These are phyloP conservation scores for Irpex rosettiformis DNA, from an alignment of 1,284 basidiomycete species.

Conservation along the genomic window DNA sequence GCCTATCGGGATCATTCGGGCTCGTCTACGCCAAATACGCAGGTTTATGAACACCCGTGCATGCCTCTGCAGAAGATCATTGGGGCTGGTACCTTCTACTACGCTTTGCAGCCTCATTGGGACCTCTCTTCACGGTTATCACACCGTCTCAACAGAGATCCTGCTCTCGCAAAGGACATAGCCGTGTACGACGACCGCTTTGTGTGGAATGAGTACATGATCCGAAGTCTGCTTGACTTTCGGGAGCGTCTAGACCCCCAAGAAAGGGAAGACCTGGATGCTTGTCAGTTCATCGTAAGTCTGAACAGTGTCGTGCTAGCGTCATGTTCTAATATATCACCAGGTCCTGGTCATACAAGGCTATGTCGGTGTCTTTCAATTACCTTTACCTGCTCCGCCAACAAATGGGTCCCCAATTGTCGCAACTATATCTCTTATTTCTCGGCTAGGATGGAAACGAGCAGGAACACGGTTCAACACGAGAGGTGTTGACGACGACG, in stretches of 20 bases:
- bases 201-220: slow-evolving; percentile 85
- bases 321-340: neutral
- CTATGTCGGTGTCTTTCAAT: slow-evolving; percentile 73
- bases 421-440: slow-evolving; percentile 77
- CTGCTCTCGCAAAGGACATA: slow-evolving; percentile 47
- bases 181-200: slow-evolving; percentile 78
- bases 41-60: slow-evolving; percentile 86
- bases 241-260: slow-evolving; percentile 66
- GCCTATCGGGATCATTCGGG: slow-evolving; percentile 30
- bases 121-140: slow-evolving; percentile 84
- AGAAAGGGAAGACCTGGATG: slow-evolving; percentile 71
- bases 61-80: slow-evolving; percentile 88
- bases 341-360: slow-evolving; percentile 93
- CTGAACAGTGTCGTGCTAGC: neutral
- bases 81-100: slow-evolving; percentile 92
- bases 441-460: slow-evolving; percentile 89
- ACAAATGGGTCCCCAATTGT: slow-evolving; percentile 63
- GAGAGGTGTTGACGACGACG: slow-evolving; percentile 96
- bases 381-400: slow-evolving; percentile 70
- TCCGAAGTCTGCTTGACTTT: slow-evolving; percentile 78
- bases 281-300: slow-evolving; percentile 78
- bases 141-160: slow-evolving; percentile 56
- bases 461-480: slow-evolving; percentile 98
- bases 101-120: slow-evolving; percentile 78
- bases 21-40: slow-evolving; percentile 34